A percentile compares a stretch with the other conserved stretches of the same genome.
Evolutionary conservation across 1,139 yeast species (phyloP).

Genomic region (Candida pseudocylindracea): DNA sequence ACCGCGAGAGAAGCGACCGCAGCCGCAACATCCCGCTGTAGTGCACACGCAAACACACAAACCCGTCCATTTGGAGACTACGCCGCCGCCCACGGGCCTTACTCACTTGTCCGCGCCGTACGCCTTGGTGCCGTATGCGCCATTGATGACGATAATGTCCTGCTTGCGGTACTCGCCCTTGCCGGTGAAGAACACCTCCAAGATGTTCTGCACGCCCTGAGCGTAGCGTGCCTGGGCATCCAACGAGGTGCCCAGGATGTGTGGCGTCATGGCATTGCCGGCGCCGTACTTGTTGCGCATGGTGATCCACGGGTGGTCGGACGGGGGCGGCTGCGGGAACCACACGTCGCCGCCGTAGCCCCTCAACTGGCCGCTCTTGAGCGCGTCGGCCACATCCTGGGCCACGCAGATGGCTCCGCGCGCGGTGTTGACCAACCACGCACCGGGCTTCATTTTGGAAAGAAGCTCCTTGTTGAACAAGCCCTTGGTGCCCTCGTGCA

Average conservation of each 20-base stretch:
- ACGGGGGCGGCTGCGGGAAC: slow-evolving; percentile 65
- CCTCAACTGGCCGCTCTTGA: slow-evolving; percentile 40
- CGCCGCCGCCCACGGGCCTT: too few species aligned
- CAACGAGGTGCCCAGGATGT: slow-evolving; percentile 56
- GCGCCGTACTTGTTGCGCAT: slow-evolving; percentile 39
- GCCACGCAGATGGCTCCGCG: slow-evolving; percentile 64
- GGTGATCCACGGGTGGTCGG: slow-evolving; percentile 55
- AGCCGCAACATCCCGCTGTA: too few species aligned
- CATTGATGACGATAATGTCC: slow-evolving; percentile 51
- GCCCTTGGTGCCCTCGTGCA: slow-evolving; percentile 48
- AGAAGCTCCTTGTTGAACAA: slow-evolving; percentile 44
- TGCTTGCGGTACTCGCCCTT: slow-evolving; percentile 49
- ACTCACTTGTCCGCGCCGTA: slow-evolving; percentile 30
- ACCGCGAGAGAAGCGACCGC: too few species aligned
- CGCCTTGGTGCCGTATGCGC: slow-evolving; percentile 53
- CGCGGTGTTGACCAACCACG: slow-evolving; percentile 66
- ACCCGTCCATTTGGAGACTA: too few species aligned
- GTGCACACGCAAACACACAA: too few species aligned
- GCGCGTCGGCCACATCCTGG: slow-evolving; percentile 57
- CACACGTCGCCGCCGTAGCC: slow-evolving; percentile 82
- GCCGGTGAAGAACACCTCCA: slow-evolving; percentile 37
- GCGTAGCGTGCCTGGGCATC: slow-evolving; percentile 68
- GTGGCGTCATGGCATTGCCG: slow-evolving; percentile 79
- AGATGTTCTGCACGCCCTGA: slow-evolving; percentile 40
- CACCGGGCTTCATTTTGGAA: slow-evolving; percentile 55